Conservation (phyloP, 2,329 filamentous ascomycete species). For the Rosellinia necatrix region DNA sequence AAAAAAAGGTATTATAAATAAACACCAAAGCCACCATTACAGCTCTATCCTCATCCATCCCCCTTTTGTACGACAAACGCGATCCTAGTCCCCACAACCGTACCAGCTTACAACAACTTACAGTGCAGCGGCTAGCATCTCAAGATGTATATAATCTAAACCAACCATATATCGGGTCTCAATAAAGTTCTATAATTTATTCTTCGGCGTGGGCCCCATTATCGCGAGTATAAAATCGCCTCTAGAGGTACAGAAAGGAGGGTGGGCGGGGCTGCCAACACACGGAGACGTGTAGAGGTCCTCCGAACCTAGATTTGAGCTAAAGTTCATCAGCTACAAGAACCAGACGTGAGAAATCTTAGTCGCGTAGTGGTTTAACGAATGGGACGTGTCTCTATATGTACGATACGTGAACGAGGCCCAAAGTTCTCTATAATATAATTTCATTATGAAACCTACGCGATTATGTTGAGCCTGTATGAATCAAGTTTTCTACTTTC, state of each 20-base stretch:
- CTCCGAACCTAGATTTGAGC: constrained; percentile 12
- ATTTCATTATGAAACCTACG: too few species aligned
- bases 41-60: background rate
- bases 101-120: constrained; percentile 17
- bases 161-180: too few species aligned
- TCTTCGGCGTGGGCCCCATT: background rate
- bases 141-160: too few species aligned
- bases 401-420: too few species aligned
- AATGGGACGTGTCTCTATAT: too few species aligned
- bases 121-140: constrained; percentile 6
- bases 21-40: background rate
- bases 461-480: too few species aligned
- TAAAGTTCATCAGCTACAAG: constrained; percentile 27
- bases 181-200: too few species aligned
- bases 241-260: background rate
- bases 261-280: too few species aligned
- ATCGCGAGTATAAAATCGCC: background rate
- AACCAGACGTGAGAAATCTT: too few species aligned
- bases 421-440: too few species aligned
- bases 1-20: background rate
- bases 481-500: too few species aligned
- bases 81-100: background rate
- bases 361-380: too few species aligned
- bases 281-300: background rate
- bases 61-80: background rate